Percentiles rank a stretch among this genome's conserved stretches.
phyloP scores from a whole-genome alignment of 208 protist genomes.

The Acanthamoeba quina region DNA sequence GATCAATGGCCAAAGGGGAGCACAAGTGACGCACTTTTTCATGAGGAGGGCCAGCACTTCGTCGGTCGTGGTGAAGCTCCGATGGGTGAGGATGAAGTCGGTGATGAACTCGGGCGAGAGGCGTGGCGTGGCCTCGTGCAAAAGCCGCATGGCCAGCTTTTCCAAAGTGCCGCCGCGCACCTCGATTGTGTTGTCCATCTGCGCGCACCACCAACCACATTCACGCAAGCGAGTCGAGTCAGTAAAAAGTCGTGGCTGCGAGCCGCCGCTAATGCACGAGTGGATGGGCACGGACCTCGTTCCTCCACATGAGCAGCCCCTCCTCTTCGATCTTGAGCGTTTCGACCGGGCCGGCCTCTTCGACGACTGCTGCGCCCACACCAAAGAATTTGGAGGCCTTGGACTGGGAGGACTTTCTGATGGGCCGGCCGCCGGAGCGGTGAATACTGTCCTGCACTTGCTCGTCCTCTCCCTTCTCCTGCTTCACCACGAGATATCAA shows the following conservation, averaged over 20 bases:
- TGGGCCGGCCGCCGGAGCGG: not conserved
- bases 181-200: constrained; percentile 27
- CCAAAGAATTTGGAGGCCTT: constrained; percentile 44
- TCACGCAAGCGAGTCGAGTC: not conserved
- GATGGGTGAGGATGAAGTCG: constrained; percentile 48
- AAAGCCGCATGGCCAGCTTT: constrained; percentile 26
- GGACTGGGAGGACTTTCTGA: not conserved
- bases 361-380: not conserved
- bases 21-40: not conserved
- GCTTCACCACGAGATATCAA: not conserved
- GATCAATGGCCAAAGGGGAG: not conserved
- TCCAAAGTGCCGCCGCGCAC: constrained; percentile 30
- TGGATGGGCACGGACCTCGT: not conserved
- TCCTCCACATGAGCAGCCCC: constrained; percentile 11
- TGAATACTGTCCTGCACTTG: not conserved
- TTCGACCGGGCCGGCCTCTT: constrained; percentile 17
- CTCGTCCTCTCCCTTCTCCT: not conserved
- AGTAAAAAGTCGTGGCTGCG: not conserved
- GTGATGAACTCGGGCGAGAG: constrained; percentile 7
- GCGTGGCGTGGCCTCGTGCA: constrained; percentile 44
- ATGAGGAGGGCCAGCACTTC: constrained; percentile 6
- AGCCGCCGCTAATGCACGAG: not conserved
- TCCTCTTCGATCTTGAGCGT: constrained; percentile 37
- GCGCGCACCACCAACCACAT: too few relatives aligned
- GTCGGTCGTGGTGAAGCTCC: constrained; percentile 19